Percentiles rank a stretch among this genome's conserved stretches.
These are phyloP conservation scores for Psilocybe sp. DNA, from an alignment of 768 basidiomycete species.

Conservation along the genomic window DNA sequence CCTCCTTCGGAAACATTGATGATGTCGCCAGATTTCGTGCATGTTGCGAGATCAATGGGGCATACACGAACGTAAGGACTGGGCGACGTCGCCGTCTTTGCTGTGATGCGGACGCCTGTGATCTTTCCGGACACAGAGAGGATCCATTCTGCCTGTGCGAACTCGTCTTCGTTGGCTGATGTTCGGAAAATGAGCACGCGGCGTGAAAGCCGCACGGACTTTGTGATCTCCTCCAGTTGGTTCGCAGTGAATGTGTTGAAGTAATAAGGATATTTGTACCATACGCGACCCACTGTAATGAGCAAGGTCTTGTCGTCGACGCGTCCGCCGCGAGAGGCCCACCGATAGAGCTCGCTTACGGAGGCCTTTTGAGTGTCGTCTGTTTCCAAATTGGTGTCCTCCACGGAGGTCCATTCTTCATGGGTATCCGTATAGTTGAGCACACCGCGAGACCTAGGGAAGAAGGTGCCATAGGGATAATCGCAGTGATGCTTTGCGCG, in stretches of 20 bases:
- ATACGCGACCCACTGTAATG: slow-evolving; percentile 33
- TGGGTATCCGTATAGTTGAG: slow-evolving; percentile 30
- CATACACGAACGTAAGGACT: slow-evolving; percentile 33
- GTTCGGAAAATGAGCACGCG: slow-evolving; percentile 35
- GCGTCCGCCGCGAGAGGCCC: slow-evolving; percentile 29
- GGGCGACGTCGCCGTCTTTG: slow-evolving; percentile 32
- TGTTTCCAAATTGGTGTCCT: slow-evolving; percentile 35
- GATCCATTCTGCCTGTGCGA: slow-evolving; percentile 39
- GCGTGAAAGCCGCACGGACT: slow-evolving; percentile 29
- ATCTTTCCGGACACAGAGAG: slow-evolving; percentile 33
- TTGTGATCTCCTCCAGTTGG: slow-evolving; percentile 30
- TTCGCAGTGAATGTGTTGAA: slow-evolving; percentile 36
- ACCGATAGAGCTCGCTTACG: slow-evolving; percentile 29
- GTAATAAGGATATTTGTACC: slow-evolving; percentile 31
- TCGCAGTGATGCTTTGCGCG: slow-evolving; percentile 38
- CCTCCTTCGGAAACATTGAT: slow-evolving; percentile 34
- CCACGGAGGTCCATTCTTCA: slow-evolving; percentile 29
- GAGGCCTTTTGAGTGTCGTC: slow-evolving; percentile 24
- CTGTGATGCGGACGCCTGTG: slow-evolving; percentile 31
- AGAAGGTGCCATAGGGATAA: slow-evolving; percentile 38
- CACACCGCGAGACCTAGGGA: slow-evolving; percentile 28
- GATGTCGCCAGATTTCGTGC: slow-evolving; percentile 32
- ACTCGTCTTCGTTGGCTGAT: slow-evolving; percentile 28
- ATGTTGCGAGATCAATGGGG: slow-evolving; percentile 33
- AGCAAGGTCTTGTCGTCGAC: slow-evolving; percentile 33